Conservation (phyloP, 306 rosid genomes). For the Pterocarpus santalinus region DNA sequence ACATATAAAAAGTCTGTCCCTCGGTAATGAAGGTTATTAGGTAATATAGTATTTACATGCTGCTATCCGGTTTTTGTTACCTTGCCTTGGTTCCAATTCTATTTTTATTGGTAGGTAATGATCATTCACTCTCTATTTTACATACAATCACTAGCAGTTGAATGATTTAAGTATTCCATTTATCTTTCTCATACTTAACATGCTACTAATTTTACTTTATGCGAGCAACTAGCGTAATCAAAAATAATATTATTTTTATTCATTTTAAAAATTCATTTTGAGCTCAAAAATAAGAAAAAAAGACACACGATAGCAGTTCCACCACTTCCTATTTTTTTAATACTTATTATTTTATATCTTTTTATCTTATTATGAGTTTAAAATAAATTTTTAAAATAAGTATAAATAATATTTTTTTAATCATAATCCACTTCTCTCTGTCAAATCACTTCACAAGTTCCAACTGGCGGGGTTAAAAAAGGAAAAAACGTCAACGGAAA, state of each 20-base stretch:
- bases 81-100: neutral
- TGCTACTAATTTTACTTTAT: neutral
- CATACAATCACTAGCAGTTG: neutral
- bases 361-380: no score
- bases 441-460: slow-evolving; percentile 7
- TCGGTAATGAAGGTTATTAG: neutral
- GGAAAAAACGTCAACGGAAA: neutral
- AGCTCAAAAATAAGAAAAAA: no score
- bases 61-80: neutral
- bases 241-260: no score
- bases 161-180: neutral
- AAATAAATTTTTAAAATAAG: no score
- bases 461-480: neutral
- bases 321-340: no score
- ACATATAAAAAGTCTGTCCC: neutral
- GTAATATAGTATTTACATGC: neutral
- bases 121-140: neutral
- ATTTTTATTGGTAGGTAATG: neutral
- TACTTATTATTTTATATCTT: no score
- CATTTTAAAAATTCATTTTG: no score
- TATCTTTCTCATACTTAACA: neutral
- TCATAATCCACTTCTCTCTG: neutral
- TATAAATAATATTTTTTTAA: no score
- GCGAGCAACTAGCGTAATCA: neutral
- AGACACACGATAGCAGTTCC: no score